A percentile compares a stretch with the other conserved stretches of the same genome.
Evolutionary conservation across 2,329 filamentous ascomycete genomes (phyloP).

Genomic region (Herpotrichia juniperi): DNA sequence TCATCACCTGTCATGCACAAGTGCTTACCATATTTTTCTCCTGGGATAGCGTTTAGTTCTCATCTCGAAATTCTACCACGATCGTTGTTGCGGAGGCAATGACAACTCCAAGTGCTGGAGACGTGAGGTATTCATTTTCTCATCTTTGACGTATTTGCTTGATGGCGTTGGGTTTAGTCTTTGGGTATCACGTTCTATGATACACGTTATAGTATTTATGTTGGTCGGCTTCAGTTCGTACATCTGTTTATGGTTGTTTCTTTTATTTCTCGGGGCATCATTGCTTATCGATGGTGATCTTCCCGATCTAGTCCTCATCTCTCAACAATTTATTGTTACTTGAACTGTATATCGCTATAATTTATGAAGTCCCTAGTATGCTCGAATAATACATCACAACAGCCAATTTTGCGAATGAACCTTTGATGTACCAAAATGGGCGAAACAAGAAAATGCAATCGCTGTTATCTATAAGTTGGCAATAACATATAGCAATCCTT

Average conservation of each 20-base stretch:
- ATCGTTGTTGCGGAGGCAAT: too few relatives aligned
- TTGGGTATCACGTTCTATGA: not conserved
- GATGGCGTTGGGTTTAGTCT: not conserved
- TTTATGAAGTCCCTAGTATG: not conserved
- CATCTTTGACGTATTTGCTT: not conserved
- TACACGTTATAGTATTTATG: not conserved
- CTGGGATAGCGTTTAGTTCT: too few relatives aligned
- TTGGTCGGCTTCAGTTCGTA: not conserved
- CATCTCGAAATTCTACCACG: too few relatives aligned
- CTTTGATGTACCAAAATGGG: too few relatives aligned
- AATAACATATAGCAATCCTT: too few relatives aligned
- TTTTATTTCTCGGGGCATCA: not conserved
- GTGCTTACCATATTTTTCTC: too few relatives aligned
- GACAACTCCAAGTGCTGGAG: conserved; percentile 3
- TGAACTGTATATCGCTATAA: not conserved
- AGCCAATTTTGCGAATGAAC: too few relatives aligned
- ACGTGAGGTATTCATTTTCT: not conserved
- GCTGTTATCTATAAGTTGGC: too few relatives aligned
- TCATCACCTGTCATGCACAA: too few relatives aligned
- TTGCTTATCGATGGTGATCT: conserved; percentile 4
- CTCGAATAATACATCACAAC: too few relatives aligned
- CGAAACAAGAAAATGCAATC: too few relatives aligned
- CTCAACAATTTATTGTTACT: not conserved
- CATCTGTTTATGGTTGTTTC: not conserved
- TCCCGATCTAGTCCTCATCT: not conserved